A percentile compares a stretch with the other conserved stretches of the same genome.
These are phyloP conservation scores for Physcomitrellopsis africana DNA, from an alignment of 225 moss, liverwort and hornwort species.

Conservation along the genomic window DNA sequence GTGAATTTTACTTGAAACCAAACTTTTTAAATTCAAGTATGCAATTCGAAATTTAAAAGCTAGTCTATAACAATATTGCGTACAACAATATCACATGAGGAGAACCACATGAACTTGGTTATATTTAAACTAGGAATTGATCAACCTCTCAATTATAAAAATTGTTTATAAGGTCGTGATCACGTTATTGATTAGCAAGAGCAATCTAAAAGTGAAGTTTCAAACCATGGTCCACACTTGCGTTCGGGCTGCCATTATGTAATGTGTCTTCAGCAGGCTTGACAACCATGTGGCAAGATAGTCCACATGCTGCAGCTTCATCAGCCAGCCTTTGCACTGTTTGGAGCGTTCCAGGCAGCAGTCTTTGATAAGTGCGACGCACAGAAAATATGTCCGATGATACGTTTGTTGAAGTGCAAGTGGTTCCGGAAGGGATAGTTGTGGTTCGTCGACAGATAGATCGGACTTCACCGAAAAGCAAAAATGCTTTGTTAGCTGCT, in stretches of 20 bases:
- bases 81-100: too few species aligned
- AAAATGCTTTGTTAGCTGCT: slow-evolving; percentile 69
- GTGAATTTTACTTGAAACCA: too few species aligned
- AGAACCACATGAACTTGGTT: too few species aligned
- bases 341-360: slow-evolving; percentile 58
- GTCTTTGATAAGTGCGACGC: slow-evolving; percentile 54
- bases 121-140: too few species aligned
- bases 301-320: slow-evolving; percentile 53
- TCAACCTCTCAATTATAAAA: too few species aligned
- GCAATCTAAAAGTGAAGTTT: not conserved
- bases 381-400: slow-evolving; percentile 52
- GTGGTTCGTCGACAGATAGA: slow-evolving; percentile 41
- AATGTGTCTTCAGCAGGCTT: slow-evolving; percentile 31
- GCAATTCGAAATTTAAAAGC: too few species aligned
- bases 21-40: too few species aligned
- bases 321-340: slow-evolving; percentile 60
- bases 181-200: not conserved
- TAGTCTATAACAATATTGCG: too few species aligned
- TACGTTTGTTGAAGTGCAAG: slow-evolving; percentile 31
- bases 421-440: slow-evolving; percentile 20
- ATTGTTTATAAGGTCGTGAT: not conserved
- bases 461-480: slow-evolving; percentile 60
- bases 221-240: slow-evolving; percentile 29
- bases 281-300: slow-evolving; percentile 29
- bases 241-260: slow-evolving; percentile 26